These are phyloP conservation scores for Amborella trichopoda DNA, from an alignment of 164 flowering plant genomes.

Conservation along the genomic window DNA sequence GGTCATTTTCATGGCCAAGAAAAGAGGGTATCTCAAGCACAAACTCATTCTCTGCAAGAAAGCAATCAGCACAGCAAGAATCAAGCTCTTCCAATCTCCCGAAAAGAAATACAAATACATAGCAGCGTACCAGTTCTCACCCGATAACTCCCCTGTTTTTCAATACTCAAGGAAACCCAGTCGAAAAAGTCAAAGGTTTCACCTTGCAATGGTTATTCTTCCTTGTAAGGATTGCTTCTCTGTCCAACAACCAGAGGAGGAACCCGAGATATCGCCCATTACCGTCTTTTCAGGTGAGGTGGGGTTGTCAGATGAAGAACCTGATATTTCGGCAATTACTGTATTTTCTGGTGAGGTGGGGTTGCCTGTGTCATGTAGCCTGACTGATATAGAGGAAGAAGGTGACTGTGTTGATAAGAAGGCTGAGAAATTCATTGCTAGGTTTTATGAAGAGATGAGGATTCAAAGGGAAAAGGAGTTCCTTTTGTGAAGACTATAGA, in stretches of 20 bases:
- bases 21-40: too few relatives aligned
- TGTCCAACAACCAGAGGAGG: conserved; percentile 8
- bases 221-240: conserved; percentile 14
- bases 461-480: conserved; percentile 36
- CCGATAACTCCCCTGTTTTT: conserved; percentile 46
- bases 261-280: not conserved
- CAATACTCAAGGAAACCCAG: conserved; percentile 8
- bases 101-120: conserved; percentile 24
- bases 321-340: conserved; percentile 5
- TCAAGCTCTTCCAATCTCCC: too few relatives aligned
- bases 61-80: too few relatives aligned
- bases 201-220: conserved; percentile 17
- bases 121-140: conserved; percentile 42
- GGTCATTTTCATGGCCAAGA: too few relatives aligned
- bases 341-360: conserved; percentile 4
- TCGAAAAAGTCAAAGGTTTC: conserved; percentile 11
- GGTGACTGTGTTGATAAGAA: conserved; percentile 46
- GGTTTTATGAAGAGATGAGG: conserved; percentile 50
- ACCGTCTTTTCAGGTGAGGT: not conserved
- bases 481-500: too few relatives aligned
- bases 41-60: too few relatives aligned
- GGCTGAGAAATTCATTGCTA: conserved; percentile 61
- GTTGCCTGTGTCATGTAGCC: conserved; percentile 11
- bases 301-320: not conserved
- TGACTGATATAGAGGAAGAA: too few relatives aligned